Conservation (phyloP, 2,329 filamentous ascomycete species). For the Ilyonectria destructans region DNA sequence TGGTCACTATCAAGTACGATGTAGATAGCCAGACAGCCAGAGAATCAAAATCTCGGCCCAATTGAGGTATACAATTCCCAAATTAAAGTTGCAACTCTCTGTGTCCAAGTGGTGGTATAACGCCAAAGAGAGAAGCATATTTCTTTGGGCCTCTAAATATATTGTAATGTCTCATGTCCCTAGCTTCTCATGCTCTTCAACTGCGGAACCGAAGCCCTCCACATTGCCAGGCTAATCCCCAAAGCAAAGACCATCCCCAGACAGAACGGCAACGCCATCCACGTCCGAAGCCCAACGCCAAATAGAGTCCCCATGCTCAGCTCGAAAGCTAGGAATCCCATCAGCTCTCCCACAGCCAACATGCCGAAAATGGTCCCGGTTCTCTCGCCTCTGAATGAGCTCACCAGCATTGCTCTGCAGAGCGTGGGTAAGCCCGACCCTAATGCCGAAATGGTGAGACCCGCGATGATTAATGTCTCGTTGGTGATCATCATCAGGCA, state of each 20-base stretch:
- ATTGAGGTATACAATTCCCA: too few relatives aligned
- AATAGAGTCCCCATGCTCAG: constrained; percentile 45
- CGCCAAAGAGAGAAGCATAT: neutral
- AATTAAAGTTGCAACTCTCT: neutral
- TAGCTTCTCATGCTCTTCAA: neutral
- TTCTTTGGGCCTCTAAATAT: too few relatives aligned
- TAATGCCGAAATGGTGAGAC: constrained; percentile 42
- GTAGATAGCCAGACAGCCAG: too few relatives aligned
- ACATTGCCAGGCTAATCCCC: constrained; percentile 36
- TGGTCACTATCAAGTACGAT: too few relatives aligned
- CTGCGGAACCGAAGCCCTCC: constrained; percentile 31
- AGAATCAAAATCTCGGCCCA: too few relatives aligned
- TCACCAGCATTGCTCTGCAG: constrained; percentile 47
- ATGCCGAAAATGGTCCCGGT: constrained; percentile 46
- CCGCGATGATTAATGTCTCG: constrained; percentile 41
- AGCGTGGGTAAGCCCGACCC: constrained; percentile 48
- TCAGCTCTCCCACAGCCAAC: constrained; percentile 46
- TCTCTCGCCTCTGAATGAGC: constrained; percentile 29
- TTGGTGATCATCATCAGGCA: constrained; percentile 43
- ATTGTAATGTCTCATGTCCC: neutral
- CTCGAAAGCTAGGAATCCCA: constrained; percentile 43
- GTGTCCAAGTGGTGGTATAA: too few relatives aligned
- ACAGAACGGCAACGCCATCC: constrained; percentile 47
- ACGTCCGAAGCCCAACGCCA: constrained; percentile 42
- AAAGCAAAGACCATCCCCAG: constrained; percentile 36